Base-by-base conservation (phyloP, 2,329 filamentous ascomycete genomes). In the Zasmidium cellare region DNA sequence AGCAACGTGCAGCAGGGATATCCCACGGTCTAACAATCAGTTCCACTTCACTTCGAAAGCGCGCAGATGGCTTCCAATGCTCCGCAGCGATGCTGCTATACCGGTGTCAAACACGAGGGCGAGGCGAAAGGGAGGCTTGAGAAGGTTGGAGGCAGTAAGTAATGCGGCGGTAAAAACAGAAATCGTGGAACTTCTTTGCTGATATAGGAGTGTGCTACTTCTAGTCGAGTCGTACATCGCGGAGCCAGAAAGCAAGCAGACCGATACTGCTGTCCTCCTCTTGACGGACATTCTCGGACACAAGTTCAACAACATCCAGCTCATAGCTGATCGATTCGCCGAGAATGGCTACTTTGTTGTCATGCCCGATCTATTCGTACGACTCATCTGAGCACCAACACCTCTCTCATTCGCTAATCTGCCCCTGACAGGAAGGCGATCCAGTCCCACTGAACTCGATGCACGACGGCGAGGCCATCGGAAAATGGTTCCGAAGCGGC, bases 281-380 rank as follows among this genome's bases (percentile, higher is more conserved):
- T 68, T 85, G 53, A 78, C 80, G 59, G 85, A 87, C 65, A 78
- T 86, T 60, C 80, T 85, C 59, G 85, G 85, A 62, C 78, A 84
- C 64, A 70, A 75, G 35, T 83, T 81, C 71, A 73, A 74, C 72
- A 81, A 81, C 65, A 69, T 71, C n/a, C 74, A 79, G 65, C 77
- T 82, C 61, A 83, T 91, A 67, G 89, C 89, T 58, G 90, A 92
- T 77, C 84, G 89, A 68, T 88, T 83, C 72, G 90, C 90, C 57
- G 83, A 84, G 63, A 88, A 88, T 71, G 89, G 87, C 65, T 91
- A 90, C 76, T 78, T 86, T 56, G 82, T 82, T 55, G 76, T 90
- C 46, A 80, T 92, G 60, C 83, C 88, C 24, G 89, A 92, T 72
- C 74, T 89, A 52, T 89, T 91, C 79, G 80, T 28, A 28, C 11